phyloP scores from a whole-genome alignment of 306 rosid genomes.

The Sicyos edulis region DNA sequence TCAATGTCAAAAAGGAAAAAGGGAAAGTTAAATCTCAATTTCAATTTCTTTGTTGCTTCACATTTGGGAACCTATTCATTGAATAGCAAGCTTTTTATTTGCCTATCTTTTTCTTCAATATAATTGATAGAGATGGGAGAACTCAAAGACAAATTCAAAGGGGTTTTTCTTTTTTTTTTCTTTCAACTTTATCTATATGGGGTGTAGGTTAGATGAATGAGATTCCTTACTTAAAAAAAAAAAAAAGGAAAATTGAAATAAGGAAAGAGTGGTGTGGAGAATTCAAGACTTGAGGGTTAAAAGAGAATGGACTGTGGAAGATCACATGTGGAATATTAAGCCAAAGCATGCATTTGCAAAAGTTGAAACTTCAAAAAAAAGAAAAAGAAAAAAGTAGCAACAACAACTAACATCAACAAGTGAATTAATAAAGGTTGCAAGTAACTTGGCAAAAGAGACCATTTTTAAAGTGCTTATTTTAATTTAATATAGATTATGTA shows the following conservation, averaged over 20 bases:
- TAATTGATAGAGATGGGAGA: too few species aligned
- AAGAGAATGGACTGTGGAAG: slow-evolving; percentile 16
- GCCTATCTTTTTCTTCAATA: background rate
- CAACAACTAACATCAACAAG: background rate
- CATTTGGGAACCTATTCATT: slow-evolving; percentile 13
- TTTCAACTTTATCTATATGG: background rate
- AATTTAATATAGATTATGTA: too few species aligned
- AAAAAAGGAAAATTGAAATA: background rate
- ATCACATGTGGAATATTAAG: slow-evolving; percentile 21
- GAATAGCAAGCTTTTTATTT: background rate
- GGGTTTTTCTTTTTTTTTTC: too few species aligned
- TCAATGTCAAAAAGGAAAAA: too few species aligned
- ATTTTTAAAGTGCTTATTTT: background rate
- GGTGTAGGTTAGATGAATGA: slow-evolving; percentile 19
- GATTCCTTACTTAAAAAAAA: background rate
- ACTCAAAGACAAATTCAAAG: too few species aligned
- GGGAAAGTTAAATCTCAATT: too few species aligned
- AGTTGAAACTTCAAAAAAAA: background rate
- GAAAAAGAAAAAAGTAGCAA: background rate
- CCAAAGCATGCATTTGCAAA: background rate
- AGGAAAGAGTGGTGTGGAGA: background rate
- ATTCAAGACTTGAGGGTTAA: slow-evolving; percentile 14
- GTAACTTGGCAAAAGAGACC: slow-evolving; percentile 12
- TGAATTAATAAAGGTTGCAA: background rate
- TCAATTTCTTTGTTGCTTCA: slow-evolving; percentile 18